A percentile compares a stretch with the other conserved stretches of the same genome.
Evolutionary conservation across 2,329 filamentous ascomycete genomes (phyloP).

Genomic region (Salinomyces thailandicus): DNA sequence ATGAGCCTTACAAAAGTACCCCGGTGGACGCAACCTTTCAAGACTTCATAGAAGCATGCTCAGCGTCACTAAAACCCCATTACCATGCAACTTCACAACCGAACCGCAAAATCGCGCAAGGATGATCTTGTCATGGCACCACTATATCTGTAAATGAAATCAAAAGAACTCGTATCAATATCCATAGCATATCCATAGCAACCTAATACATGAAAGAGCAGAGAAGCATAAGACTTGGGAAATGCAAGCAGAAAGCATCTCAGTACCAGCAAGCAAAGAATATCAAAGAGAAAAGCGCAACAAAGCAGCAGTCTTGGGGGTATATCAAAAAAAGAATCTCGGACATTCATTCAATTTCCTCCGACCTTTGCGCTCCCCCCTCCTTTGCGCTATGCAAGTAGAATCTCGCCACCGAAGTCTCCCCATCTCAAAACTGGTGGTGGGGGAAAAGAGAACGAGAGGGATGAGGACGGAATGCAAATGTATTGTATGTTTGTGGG

Average conservation of each 20-base stretch:
- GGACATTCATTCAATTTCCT: too few relatives aligned
- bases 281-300: slow-evolving; percentile 1
- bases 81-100: too few relatives aligned
- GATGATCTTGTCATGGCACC: neutral
- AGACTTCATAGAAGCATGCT: too few relatives aligned
- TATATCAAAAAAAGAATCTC: neutral
- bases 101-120: too few relatives aligned
- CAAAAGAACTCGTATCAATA: too few relatives aligned
- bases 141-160: too few relatives aligned
- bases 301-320: neutral
- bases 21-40: too few relatives aligned
- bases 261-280: neutral
- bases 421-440: neutral
- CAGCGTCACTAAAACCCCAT: too few relatives aligned
- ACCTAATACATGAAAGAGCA: neutral
- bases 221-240: neutral
- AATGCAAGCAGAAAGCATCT: neutral
- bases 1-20: too few relatives aligned
- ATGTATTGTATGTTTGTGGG: too few relatives aligned
- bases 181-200: neutral
- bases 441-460: neutral
- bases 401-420: neutral
- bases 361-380: too few relatives aligned
- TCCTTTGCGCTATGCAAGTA: neutral
- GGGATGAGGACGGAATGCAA: neutral